Conservation (phyloP, 345 rosid genomes). For the Salix exigua region DNA sequence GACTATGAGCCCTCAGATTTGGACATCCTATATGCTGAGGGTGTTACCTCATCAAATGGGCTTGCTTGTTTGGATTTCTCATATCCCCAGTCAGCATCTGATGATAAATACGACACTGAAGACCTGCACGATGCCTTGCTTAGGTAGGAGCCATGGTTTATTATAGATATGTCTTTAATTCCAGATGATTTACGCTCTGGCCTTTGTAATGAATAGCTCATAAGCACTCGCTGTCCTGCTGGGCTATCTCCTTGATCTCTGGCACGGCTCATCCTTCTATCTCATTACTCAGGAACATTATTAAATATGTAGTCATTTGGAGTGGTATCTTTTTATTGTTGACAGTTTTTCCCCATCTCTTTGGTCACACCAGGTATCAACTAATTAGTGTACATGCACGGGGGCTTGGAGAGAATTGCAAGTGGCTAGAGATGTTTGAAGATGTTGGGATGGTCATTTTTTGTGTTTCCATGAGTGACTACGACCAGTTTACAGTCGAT, state of each 20-base stretch:
- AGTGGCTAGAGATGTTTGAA: conserved; percentile 98
- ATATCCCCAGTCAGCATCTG: conserved; percentile 61
- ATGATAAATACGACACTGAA: conserved; percentile 49
- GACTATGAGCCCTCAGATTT: conserved; percentile 94
- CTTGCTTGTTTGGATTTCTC: conserved; percentile 84
- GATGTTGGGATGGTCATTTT: conserved; percentile 90
- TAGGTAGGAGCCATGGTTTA: conserved; percentile 41
- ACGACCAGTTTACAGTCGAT: conserved; percentile 58
- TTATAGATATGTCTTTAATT: not conserved
- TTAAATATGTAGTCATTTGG: not conserved
- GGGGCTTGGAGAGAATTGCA: conserved; percentile 90
- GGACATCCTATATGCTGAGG: conserved; percentile 93
- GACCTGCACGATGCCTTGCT: conserved; percentile 72
- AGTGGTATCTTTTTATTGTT: not conserved
- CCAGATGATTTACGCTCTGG: not conserved
- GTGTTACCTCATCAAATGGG: conserved; percentile 94
- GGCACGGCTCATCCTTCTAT: not conserved
- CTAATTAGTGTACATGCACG: conserved; percentile 77
- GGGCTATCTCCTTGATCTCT: not conserved
- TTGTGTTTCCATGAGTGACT: conserved; percentile 76
- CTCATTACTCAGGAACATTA: not conserved
- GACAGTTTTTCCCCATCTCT: not conserved
- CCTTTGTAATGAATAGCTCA: not conserved
- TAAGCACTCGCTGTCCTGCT: not conserved
- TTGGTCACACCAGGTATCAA: conserved; percentile 61